Conservation (phyloP, 176 grass and related monocot genomes). For the Aegilops tauschii region DNA sequence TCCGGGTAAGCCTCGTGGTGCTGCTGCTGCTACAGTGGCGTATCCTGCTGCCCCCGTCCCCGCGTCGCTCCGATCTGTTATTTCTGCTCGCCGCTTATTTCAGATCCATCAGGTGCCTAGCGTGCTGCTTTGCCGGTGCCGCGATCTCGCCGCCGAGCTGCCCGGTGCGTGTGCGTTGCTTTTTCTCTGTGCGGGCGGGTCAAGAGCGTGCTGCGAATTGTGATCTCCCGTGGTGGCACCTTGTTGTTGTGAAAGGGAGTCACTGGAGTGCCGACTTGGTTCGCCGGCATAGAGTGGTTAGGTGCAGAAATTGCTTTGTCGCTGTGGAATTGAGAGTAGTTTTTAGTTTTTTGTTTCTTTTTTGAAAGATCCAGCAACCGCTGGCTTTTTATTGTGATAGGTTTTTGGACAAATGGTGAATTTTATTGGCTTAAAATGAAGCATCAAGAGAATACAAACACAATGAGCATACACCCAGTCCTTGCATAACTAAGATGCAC, state of each 20-base stretch:
- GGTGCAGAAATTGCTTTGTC: not conserved
- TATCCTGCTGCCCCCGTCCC: not conserved
- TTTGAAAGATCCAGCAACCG: too few relatives aligned
- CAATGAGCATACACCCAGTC: too few relatives aligned
- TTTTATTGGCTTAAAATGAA: too few relatives aligned
- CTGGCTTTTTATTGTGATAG: too few relatives aligned
- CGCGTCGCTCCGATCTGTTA: not conserved
- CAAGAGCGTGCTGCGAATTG: not conserved
- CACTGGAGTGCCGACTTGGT: not conserved
- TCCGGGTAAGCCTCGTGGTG: constrained; percentile 2
- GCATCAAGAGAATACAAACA: too few relatives aligned
- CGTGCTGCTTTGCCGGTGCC: not conserved
- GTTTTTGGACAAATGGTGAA: too few relatives aligned
- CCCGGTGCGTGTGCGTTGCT: not conserved
- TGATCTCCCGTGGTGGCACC: not conserved
- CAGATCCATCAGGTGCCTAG: constrained; percentile 15
- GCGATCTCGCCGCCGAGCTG: not conserved
- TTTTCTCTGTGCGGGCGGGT: not conserved
- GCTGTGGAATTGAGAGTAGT: not conserved
- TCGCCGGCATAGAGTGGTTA: not conserved
- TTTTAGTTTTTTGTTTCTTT: too few relatives aligned
- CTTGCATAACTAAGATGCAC: too few relatives aligned
- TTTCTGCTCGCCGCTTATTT: not conserved
- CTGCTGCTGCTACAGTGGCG: not conserved
- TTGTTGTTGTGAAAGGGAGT: not conserved